These are phyloP conservation scores for Piloderma croceum DNA, from an alignment of 768 basidiomycete genomes.

Conservation along the genomic window DNA sequence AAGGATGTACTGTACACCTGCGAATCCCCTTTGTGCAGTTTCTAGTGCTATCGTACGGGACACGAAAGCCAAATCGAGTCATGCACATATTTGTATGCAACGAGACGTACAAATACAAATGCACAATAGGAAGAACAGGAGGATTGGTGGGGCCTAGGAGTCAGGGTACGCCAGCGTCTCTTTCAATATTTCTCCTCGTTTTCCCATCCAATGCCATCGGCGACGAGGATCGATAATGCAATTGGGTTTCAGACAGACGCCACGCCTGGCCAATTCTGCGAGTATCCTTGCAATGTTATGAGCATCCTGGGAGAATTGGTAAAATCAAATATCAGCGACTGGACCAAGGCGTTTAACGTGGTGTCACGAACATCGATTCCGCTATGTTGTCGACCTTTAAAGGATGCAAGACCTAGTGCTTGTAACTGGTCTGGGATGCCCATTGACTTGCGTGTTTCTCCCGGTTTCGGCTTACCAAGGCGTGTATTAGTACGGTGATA, in stretches of 20 bases:
- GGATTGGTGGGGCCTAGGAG: too few relatives aligned
- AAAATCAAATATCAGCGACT: conserved; percentile 1
- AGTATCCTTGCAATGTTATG: conserved; percentile 85
- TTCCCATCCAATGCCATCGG: conserved; percentile 87
- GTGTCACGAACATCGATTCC: conserved; percentile 78
- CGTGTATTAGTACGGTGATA: too few relatives aligned
- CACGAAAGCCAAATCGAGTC: too few relatives aligned
- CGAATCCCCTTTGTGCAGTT: neutral
- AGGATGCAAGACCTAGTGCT: conserved; percentile 64
- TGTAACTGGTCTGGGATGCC: conserved; percentile 74
- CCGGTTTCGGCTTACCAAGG: too few relatives aligned
- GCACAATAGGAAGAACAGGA: too few relatives aligned
- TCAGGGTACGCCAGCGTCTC: conserved; percentile 21
- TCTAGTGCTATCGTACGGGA: neutral
- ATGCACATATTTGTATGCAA: too few relatives aligned
- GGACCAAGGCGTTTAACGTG: conserved; percentile 15
- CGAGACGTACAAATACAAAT: too few relatives aligned
- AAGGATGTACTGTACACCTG: too few relatives aligned
- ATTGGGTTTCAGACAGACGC: conserved; percentile 68
- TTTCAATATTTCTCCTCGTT: conserved; percentile 61
- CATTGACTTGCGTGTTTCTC: too few relatives aligned
- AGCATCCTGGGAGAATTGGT: conserved; percentile 62
- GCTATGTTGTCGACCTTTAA: conserved; percentile 80
- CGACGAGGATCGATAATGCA: conserved; percentile 57
- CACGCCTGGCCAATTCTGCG: conserved; percentile 66